A percentile compares a stretch with the other conserved stretches of the same genome.
Evolutionary conservation across 305 asterid genomes (phyloP).

Genomic region (Solanum hybrid): DNA sequence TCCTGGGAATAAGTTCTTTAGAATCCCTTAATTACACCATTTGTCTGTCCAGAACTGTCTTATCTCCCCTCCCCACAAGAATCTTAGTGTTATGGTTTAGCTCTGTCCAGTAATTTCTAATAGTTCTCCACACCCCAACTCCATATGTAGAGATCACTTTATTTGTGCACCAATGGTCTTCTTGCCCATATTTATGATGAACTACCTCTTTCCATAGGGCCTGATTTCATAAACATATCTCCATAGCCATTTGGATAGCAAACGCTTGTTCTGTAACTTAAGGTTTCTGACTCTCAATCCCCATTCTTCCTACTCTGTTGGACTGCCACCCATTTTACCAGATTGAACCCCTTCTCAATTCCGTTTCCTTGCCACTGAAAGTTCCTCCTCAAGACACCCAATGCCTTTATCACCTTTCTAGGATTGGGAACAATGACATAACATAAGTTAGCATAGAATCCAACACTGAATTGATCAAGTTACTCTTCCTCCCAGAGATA

Average conservation of each 20-base stretch:
- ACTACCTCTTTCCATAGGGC: not conserved
- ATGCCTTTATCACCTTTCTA: not conserved
- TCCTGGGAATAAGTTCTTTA: not conserved
- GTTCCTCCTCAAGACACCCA: not conserved
- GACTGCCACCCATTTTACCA: not conserved
- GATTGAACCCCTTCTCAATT: not conserved
- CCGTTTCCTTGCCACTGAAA: not conserved
- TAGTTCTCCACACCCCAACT: not conserved
- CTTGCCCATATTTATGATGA: not conserved
- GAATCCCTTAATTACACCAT: not conserved
- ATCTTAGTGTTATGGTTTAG: not conserved
- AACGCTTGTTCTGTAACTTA: not conserved
- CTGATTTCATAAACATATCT: not conserved
- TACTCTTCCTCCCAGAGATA: not conserved
- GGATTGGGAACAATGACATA: not conserved
- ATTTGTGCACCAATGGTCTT: not conserved
- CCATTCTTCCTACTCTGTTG: not conserved
- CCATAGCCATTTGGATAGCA: not conserved
- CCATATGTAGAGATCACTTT: not conserved
- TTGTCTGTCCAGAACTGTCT: not conserved
- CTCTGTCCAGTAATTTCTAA: not conserved
- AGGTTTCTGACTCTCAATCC: not conserved
- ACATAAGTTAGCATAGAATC: not conserved
- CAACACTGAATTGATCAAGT: not conserved
- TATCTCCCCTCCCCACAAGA: not conserved